Percentiles rank a stretch among this genome's conserved stretches.
These are phyloP conservation scores for Gastrolobium bilobum DNA, from an alignment of 306 rosid genomes.

Conservation along the genomic window DNA sequence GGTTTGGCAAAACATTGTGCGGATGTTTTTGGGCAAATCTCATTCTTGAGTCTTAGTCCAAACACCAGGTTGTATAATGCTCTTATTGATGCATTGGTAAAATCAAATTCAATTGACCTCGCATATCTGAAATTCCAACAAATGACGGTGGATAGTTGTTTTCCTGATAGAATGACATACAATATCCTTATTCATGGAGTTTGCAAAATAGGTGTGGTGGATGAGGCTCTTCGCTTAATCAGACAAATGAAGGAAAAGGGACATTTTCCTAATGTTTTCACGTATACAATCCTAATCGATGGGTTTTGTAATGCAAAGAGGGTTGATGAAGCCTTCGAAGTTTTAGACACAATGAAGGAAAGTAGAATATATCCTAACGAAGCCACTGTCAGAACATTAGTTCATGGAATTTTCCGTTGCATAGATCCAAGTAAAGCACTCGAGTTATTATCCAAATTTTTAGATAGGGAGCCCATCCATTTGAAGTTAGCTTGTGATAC, in stretches of 20 bases:
- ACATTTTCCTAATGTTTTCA: slow-evolving; percentile 74
- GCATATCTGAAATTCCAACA: slow-evolving; percentile 88
- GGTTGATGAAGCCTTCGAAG: slow-evolving; percentile 74
- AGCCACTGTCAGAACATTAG: slow-evolving; percentile 79
- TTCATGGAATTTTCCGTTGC: slow-evolving; percentile 81
- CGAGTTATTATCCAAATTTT: slow-evolving; percentile 63
- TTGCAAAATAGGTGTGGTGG: slow-evolving; percentile 78
- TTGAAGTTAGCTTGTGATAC: slow-evolving; percentile 73
- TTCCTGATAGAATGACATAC: slow-evolving; percentile 83
- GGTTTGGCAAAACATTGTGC: slow-evolving; percentile 80
- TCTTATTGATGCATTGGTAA: slow-evolving; percentile 84
- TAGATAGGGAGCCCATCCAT: slow-evolving; percentile 54
- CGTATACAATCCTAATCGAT: slow-evolving; percentile 78
- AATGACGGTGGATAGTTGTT: slow-evolving; percentile 73
- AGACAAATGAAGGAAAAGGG: slow-evolving; percentile 81
- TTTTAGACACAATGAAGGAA: slow-evolving; percentile 78
- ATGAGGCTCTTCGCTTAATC: slow-evolving; percentile 84
- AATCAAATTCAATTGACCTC: slow-evolving; percentile 84
- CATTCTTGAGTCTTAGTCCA: slow-evolving; percentile 68
- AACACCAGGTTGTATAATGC: slow-evolving; percentile 85
- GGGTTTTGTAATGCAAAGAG: slow-evolving; percentile 83
- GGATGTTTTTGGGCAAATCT: slow-evolving; percentile 76
- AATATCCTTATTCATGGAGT: slow-evolving; percentile 87
- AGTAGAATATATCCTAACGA: slow-evolving; percentile 69
- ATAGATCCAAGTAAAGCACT: slow-evolving; percentile 68